phyloP scores from a whole-genome alignment of 331 rosid genomes.

The Pyracantha coccinea region DNA sequence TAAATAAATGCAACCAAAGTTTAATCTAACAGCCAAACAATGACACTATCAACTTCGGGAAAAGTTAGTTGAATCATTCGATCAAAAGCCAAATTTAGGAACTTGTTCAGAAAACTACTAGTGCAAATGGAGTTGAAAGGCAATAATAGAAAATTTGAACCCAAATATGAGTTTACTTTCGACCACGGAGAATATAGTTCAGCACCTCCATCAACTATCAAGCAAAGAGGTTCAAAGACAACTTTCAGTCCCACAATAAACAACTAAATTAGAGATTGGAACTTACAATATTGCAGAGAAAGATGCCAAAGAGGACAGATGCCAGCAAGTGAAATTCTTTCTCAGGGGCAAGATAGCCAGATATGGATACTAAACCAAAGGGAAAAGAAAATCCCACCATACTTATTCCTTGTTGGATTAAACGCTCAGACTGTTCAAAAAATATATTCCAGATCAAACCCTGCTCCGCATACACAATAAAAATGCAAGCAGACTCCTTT shows the following conservation, averaged over 20 bases:
- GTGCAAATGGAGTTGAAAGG: not conserved
- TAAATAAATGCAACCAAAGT: not conserved
- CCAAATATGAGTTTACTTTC: not conserved
- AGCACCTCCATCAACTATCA: not conserved
- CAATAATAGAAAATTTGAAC: not conserved
- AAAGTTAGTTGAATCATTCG: too few relatives aligned
- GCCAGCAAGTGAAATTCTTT: conserved; percentile 57
- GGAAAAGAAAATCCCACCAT: conserved; percentile 36
- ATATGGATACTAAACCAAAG: conserved; percentile 22
- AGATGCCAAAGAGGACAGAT: conserved; percentile 49
- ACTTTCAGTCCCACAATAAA: not conserved
- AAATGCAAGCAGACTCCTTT: not conserved
- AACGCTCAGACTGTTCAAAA: not conserved
- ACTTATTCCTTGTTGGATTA: not conserved
- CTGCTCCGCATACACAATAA: not conserved
- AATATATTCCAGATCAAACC: not conserved
- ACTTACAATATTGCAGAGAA: conserved; percentile 72
- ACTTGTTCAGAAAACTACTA: not conserved
- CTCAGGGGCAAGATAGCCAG: conserved; percentile 27
- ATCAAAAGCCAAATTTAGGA: not conserved
- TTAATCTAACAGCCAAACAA: not conserved
- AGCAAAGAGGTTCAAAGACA: not conserved
- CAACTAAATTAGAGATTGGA: not conserved
- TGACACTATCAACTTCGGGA: too few relatives aligned
- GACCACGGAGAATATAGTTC: not conserved